These are phyloP conservation scores for Remersonia thermophila DNA, from an alignment of 2,329 filamentous ascomycete species.

Conservation along the genomic window DNA sequence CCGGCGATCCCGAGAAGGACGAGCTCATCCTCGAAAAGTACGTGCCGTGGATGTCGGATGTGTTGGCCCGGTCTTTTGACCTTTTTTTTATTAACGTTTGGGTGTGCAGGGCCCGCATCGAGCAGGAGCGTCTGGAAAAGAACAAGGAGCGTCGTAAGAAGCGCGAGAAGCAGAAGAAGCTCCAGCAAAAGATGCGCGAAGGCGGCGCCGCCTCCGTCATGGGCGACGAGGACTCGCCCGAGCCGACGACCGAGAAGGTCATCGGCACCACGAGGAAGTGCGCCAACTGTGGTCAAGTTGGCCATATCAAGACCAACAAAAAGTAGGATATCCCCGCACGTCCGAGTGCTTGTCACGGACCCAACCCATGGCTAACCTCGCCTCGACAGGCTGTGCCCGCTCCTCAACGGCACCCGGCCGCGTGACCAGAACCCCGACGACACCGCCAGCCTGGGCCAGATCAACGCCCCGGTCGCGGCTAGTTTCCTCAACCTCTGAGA, in stretches of 20 bases:
- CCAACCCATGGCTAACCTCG: no score
- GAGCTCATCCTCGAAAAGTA: slow-evolving; percentile 47
- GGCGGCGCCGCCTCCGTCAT: slow-evolving; percentile 14
- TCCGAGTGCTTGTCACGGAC: not conserved
- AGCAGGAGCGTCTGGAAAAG: slow-evolving; percentile 73
- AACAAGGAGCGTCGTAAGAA: slow-evolving; percentile 85
- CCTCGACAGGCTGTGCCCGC: slow-evolving; percentile 55
- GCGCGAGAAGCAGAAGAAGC: slow-evolving; percentile 77
- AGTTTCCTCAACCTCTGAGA: slow-evolving; percentile 14
- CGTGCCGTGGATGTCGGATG: no score
- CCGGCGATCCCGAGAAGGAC: slow-evolving; percentile 55
- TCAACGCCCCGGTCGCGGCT: slow-evolving; percentile 19
- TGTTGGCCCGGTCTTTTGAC: no score
- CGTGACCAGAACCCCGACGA: slow-evolving; percentile 44
- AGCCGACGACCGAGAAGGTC: slow-evolving; percentile 37
- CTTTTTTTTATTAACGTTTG: no score
- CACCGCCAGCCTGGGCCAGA: slow-evolving; percentile 25
- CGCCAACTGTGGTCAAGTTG: slow-evolving; percentile 91
- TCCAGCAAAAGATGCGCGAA: slow-evolving; percentile 32
- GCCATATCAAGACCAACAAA: slow-evolving; percentile 98
- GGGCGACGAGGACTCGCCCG: slow-evolving; percentile 39
- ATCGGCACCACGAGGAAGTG: slow-evolving; percentile 77
- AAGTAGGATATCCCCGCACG: slow-evolving; percentile 48
- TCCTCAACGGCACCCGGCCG: slow-evolving; percentile 74
- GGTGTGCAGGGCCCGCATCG: slow-evolving; percentile 57